These are phyloP conservation scores for Vanrija pseudolonga DNA, from an alignment of 1,284 basidiomycete genomes.

Conservation along the genomic window DNA sequence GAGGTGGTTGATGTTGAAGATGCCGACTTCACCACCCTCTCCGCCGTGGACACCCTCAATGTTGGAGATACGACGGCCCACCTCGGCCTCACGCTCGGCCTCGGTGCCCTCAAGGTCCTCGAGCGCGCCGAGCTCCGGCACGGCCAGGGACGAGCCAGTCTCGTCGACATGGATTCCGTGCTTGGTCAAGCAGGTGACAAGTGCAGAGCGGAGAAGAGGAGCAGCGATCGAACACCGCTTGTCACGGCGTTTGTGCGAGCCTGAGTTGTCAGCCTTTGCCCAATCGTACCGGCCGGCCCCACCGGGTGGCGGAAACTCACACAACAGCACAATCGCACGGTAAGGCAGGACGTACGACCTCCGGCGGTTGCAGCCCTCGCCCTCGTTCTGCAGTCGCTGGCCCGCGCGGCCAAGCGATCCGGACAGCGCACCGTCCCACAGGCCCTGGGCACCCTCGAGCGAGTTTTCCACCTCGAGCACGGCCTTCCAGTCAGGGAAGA, in stretches of 20 bases:
- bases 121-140: slow-evolving; percentile 57
- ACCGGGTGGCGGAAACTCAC: slow-evolving; percentile 56
- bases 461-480: slow-evolving; percentile 65
- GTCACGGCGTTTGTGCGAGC: slow-evolving; percentile 86
- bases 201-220: slow-evolving; percentile 63
- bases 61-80: slow-evolving; percentile 54
- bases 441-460: slow-evolving; percentile 60
- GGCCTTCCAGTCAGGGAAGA: slow-evolving; percentile 86
- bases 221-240: slow-evolving; percentile 84
- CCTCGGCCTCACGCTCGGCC: slow-evolving; percentile 51
- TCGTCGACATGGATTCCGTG: slow-evolving; percentile 45
- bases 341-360: slow-evolving; percentile 62
- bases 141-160: slow-evolving; percentile 49
- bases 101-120: slow-evolving; percentile 58
- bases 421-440: slow-evolving; percentile 64
- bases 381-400: slow-evolving; percentile 22
- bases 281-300: neutral
- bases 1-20: slow-evolving; percentile 80
- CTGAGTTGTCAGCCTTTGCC: slow-evolving; percentile 50
- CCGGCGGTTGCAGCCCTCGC: slow-evolving; percentile 43
- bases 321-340: slow-evolving; percentile 70
- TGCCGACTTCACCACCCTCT: slow-evolving; percentile 58
- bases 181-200: slow-evolving; percentile 35
- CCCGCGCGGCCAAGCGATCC: slow-evolving; percentile 52
- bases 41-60: slow-evolving; percentile 50